These are phyloP conservation scores for Yamadazyma jaroonii DNA, from an alignment of 1,139 yeast genomes.

Conservation along the genomic window DNA sequence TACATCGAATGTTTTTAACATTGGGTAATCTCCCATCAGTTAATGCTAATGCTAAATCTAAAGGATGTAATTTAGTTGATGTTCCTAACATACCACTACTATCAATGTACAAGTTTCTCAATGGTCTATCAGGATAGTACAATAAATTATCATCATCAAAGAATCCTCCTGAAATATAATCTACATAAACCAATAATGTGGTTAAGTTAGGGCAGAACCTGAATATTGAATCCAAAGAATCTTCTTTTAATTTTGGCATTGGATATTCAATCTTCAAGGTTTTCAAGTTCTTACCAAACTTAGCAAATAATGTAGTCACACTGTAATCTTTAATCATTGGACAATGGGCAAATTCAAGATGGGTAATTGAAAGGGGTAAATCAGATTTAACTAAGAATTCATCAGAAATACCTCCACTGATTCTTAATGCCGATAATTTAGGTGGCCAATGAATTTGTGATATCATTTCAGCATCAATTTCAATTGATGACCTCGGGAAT, in stretches of 20 bases:
- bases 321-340: constrained; percentile 68
- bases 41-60: constrained; percentile 82
- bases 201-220: constrained; percentile 70
- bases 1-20: constrained; percentile 60
- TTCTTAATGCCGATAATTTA: constrained; percentile 62
- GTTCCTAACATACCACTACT: constrained; percentile 91
- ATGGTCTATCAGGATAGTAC: constrained; percentile 47
- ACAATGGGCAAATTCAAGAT: constrained; percentile 82
- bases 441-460: constrained; percentile 72
- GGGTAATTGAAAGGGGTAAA: constrained; percentile 70
- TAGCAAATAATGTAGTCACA: constrained; percentile 55
- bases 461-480: constrained; percentile 54
- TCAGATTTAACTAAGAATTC: constrained; percentile 64
- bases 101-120: constrained; percentile 65
- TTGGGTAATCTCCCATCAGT: constrained; percentile 73
- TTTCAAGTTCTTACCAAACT: constrained; percentile 63
- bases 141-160: constrained; percentile 61
- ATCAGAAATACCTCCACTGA: constrained; percentile 88
- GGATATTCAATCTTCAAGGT: constrained; percentile 76
- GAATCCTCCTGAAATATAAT: constrained; percentile 68
- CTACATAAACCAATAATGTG: constrained; percentile 69
- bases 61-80: constrained; percentile 77
- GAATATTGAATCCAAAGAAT: constrained; percentile 72
- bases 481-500: constrained; percentile 86
- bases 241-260: constrained; percentile 72